Conservation (phyloP, 2,329 filamentous ascomycete genomes). For the Colletotrichum sidae region DNA sequence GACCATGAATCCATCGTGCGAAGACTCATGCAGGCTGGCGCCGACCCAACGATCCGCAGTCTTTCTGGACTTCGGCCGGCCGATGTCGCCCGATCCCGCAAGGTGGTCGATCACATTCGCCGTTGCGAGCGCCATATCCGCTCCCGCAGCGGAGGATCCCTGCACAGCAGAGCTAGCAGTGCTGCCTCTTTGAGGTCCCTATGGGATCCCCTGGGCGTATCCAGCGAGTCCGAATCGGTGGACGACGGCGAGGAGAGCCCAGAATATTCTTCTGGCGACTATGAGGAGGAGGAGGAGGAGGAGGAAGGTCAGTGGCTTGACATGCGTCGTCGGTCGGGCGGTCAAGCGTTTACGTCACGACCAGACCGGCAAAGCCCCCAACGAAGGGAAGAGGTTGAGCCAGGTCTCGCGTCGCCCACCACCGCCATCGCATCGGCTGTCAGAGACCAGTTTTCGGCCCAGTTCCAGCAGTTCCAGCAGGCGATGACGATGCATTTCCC, state of each 20-base stretch:
- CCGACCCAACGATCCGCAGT: constrained; percentile 77
- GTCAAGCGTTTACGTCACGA: constrained; percentile 40
- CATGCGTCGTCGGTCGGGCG: constrained; percentile 49
- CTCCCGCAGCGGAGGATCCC: constrained; percentile 73
- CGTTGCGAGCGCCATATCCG: constrained; percentile 71
- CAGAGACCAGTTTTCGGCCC: constrained; percentile 78
- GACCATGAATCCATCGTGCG: constrained; percentile 81
- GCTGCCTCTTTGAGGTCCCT: constrained; percentile 74
- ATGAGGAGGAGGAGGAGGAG: constrained; percentile 56
- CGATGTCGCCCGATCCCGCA: constrained; percentile 75
- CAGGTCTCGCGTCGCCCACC: constrained; percentile 62
- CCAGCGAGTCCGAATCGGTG: constrained; percentile 54
- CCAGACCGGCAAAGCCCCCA: constrained; percentile 31
- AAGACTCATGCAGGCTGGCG: constrained; percentile 78
- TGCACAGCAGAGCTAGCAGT: constrained; percentile 72
- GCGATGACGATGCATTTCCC: constrained; percentile 71
- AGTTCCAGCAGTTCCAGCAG: constrained; percentile 82
- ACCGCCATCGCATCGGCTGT: constrained; percentile 75
- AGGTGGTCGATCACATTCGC: constrained; percentile 73
- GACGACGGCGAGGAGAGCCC: constrained; percentile 55
- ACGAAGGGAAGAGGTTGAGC: constrained; percentile 37
- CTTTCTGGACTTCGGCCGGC: constrained; percentile 76
- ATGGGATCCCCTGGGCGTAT: constrained; percentile 67
- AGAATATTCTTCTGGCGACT: constrained; percentile 59
- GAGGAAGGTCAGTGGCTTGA: constrained; percentile 53